Percentiles rank a stretch among this genome's conserved stretches.
phyloP scores from a whole-genome alignment of 225 moss, liverwort and hornwort species.

The Bryoerythrophyllum caledonicum region DNA sequence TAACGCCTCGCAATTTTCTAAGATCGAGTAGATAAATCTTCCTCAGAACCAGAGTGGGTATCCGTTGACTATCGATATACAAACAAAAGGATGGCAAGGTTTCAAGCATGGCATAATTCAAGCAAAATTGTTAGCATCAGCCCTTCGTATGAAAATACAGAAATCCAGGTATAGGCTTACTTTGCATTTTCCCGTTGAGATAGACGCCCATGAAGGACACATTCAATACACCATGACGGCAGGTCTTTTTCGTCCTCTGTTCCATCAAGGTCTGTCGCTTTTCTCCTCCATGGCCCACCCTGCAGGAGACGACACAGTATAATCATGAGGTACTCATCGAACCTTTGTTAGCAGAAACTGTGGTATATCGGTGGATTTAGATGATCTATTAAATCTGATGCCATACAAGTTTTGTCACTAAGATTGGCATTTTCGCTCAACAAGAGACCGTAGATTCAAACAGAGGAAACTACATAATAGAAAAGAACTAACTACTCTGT shows the following conservation, averaged over 20 bases:
- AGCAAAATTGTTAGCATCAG: background rate
- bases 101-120: background rate
- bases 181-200: slow-evolving; percentile 78
- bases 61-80: slow-evolving; percentile 4
- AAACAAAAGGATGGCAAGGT: background rate
- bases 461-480: background rate
- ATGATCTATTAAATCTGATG: background rate
- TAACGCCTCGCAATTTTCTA: background rate
- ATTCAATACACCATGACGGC: slow-evolving; percentile 79
- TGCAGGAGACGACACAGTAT: slow-evolving; percentile 20
- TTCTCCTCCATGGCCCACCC: slow-evolving; percentile 85
- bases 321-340: background rate
- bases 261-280: slow-evolving; percentile 81
- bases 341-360: background rate
- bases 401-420: background rate
- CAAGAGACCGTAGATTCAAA: background rate
- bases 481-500: background rate
- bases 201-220: slow-evolving; percentile 70
- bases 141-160: slow-evolving; percentile 1
- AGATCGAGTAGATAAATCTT: background rate
- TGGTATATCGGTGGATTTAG: background rate
- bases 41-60: background rate
- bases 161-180: slow-evolving; percentile 32
- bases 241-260: slow-evolving; percentile 83
- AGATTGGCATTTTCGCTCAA: background rate